Conservation (phyloP, 208 protist species). For the Trypanosoma boissoni region DNA sequence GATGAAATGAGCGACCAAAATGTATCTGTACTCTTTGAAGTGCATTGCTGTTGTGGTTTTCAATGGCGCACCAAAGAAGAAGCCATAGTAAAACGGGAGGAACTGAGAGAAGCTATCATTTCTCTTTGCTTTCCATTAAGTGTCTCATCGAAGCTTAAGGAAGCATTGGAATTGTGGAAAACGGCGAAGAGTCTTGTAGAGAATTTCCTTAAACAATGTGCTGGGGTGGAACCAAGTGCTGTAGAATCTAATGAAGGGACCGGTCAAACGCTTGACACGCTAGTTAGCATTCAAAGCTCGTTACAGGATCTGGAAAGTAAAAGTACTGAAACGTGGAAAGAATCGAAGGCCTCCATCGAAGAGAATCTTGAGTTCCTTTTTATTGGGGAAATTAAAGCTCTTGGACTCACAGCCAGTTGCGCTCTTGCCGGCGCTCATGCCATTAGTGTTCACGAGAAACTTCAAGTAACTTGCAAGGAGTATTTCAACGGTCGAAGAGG, state of each 20-base stretch:
- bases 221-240: conserved; percentile 12
- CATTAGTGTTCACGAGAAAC: conserved; percentile 21
- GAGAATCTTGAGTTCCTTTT: conserved; percentile 23
- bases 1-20: conserved; percentile 5
- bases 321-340: conserved; percentile 37
- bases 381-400: conserved; percentile 37
- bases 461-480: conserved; percentile 41
- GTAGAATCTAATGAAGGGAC: conserved; percentile 18
- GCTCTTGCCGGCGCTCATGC: conserved; percentile 64
- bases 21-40: background rate
- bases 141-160: conserved; percentile 36
- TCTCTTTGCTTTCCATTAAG: conserved; percentile 43
- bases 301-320: conserved; percentile 31
- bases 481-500: conserved; percentile 46
- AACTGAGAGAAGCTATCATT: conserved; percentile 38
- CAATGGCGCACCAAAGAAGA: conserved; percentile 40
- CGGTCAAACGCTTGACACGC: conserved; percentile 52
- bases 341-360: conserved; percentile 20
- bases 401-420: conserved; percentile 57
- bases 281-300: conserved; percentile 51
- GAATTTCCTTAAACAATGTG: conserved; percentile 49
- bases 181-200: conserved; percentile 51
- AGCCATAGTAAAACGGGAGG: conserved; percentile 45
- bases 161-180: conserved; percentile 53
- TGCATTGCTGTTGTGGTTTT: conserved; percentile 32